Evolutionary conservation across 805 yeast species (phyloP).

Genomic region (Candida orba): DNA sequence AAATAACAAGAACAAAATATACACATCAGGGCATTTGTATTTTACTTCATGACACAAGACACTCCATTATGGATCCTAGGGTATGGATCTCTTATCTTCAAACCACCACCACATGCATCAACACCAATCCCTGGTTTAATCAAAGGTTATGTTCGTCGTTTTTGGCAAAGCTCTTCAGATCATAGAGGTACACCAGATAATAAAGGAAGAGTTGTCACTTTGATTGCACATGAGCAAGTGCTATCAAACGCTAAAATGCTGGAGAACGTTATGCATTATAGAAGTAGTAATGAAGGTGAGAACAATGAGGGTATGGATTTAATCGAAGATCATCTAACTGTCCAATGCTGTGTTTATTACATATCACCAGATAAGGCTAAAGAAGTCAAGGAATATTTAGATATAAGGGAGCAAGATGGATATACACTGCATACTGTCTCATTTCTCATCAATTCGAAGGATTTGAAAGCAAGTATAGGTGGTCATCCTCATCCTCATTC

Average conservation of each 20-base stretch:
- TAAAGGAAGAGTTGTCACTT: constrained; percentile 89
- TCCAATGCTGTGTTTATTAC: constrained; percentile 82
- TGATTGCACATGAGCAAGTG: constrained; percentile 55
- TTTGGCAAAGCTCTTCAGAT: constrained; percentile 89
- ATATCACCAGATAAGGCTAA: constrained; percentile 57
- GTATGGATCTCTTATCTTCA: constrained; percentile 82
- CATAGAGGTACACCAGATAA: constrained; percentile 80
- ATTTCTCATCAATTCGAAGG: not conserved
- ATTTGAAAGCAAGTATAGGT: not conserved
- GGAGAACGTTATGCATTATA: constrained; percentile 28
- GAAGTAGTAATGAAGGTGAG: not conserved
- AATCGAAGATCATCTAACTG: constrained; percentile 32
- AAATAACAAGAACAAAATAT: too few species aligned
- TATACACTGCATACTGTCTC: constrained; percentile 48
- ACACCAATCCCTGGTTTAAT: constrained; percentile 61
- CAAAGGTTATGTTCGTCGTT: constrained; percentile 69
- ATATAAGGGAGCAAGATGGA: constrained; percentile 84
- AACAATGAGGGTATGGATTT: constrained; percentile 11
- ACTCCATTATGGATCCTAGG: constrained; percentile 74
- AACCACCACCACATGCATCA: constrained; percentile 75
- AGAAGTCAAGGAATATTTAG: constrained; percentile 62
- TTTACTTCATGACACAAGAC: not conserved
- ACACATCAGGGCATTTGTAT: too few species aligned
- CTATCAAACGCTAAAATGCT: constrained; percentile 33
- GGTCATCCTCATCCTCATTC: not conserved